Evolutionary conservation across 129 eudicot genomes (phyloP).

Genomic region (Logfia minima): DNA sequence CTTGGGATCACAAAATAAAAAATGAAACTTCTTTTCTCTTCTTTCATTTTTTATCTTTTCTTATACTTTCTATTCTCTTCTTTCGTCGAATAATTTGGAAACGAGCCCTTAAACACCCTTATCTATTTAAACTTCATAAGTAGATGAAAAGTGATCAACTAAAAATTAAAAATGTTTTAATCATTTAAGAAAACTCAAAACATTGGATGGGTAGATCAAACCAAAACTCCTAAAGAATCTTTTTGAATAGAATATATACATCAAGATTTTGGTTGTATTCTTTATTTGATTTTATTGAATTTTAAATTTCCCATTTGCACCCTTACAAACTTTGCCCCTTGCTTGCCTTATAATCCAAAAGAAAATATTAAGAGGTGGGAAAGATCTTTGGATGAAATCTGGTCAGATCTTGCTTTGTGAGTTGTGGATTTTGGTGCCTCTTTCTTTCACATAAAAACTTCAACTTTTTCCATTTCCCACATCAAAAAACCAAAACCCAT

Average conservation of each 20-base stretch:
- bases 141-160: neutral
- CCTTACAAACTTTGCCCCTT: constrained; percentile 43
- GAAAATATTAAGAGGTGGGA: constrained; percentile 38
- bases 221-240: constrained; percentile 31
- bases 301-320: constrained; percentile 34
- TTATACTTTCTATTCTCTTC: no score
- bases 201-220: constrained; percentile 26
- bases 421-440: constrained; percentile 73
- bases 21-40: no score
- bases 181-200: constrained; percentile 11
- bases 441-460: constrained; percentile 36
- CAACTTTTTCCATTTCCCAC: constrained; percentile 28
- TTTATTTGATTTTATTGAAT: constrained; percentile 34
- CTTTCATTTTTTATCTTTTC: no score
- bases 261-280: constrained; percentile 35
- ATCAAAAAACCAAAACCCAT: constrained; percentile 31
- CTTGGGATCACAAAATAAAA: no score
- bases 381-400: constrained; percentile 69
- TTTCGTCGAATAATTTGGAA: no score
- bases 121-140: no score
- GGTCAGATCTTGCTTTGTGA: constrained; percentile 91
- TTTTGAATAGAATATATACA: constrained; percentile 30
- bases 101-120: no score
- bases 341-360: constrained; percentile 71
- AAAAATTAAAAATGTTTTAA: no score